Percentiles rank a stretch among this genome's conserved stretches.
phyloP scores from a whole-genome alignment of 805 yeast species.

The Lipomyces mesembrius region DNA sequence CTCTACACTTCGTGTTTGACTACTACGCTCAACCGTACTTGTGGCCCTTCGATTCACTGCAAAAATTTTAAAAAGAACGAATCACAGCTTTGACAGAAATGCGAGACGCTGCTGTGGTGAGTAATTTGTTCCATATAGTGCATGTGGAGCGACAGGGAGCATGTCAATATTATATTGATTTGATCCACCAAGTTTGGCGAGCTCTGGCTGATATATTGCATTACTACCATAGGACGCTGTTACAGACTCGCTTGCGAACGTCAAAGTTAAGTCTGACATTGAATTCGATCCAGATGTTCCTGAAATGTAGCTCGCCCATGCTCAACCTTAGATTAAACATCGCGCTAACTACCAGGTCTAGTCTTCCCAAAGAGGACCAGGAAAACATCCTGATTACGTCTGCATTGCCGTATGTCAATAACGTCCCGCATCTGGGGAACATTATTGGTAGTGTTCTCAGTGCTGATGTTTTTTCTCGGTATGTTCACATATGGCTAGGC shows the following conservation, averaged over 20 bases:
- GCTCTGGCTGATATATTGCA: not conserved
- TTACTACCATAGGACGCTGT: constrained; percentile 16
- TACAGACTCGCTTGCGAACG: constrained; percentile 21
- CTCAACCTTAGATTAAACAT: not conserved
- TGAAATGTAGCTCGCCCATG: constrained; percentile 22
- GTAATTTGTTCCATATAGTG: not conserved
- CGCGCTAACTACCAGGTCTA: not conserved
- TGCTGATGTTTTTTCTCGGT: constrained; percentile 86
- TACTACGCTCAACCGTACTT: constrained; percentile 1
- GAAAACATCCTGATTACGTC: constrained; percentile 89
- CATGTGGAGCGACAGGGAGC: not conserved
- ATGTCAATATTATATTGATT: not conserved
- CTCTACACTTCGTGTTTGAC: not conserved
- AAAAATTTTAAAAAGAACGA: not conserved
- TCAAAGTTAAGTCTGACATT: constrained; percentile 20
- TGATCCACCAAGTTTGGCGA: not conserved
- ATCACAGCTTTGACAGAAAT: not conserved
- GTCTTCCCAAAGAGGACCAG: constrained; percentile 68
- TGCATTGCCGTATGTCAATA: constrained; percentile 96
- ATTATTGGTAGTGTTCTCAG: constrained; percentile 92
- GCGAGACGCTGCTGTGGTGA: not conserved
- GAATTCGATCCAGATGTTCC: constrained; percentile 22
- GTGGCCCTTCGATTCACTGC: not conserved
- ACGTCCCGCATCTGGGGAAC: constrained; percentile 98
- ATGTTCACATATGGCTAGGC: constrained; percentile 45